Conservation (phyloP, 2,329 filamentous ascomycete genomes). For the Aspergillus spinulosporus region DNA sequence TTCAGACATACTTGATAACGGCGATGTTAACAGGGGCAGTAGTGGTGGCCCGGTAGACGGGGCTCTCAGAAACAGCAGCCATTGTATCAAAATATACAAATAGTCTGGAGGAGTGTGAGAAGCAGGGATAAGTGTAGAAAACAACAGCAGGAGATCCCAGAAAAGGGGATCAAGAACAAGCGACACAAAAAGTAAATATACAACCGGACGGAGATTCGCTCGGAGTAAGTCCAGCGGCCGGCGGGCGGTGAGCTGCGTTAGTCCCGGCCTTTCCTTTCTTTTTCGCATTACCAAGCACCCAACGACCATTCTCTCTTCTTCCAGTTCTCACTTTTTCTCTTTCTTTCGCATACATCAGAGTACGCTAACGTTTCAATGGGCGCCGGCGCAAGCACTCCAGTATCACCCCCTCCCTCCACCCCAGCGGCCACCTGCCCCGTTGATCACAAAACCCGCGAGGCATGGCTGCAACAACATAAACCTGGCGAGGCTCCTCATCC, state of each 20-base stretch:
- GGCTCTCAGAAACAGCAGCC: constrained; percentile 38
- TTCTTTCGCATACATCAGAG: not conserved
- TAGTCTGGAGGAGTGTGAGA: constrained; percentile 2
- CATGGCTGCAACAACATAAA: constrained; percentile 68
- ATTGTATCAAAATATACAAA: constrained; percentile 26
- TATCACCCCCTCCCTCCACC: constrained; percentile 23
- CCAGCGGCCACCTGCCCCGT: constrained; percentile 69
- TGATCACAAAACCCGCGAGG: constrained; percentile 82
- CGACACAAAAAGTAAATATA: constrained; percentile 15
- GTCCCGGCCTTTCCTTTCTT: constrained; percentile 8
- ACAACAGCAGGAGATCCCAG: constrained; percentile 11
- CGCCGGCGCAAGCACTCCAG: constrained; percentile 39
- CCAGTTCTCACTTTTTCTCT: not conserved
- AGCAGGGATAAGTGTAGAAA: not conserved
- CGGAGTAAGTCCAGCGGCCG: constrained; percentile 19
- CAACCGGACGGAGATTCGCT: not conserved
- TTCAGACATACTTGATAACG: constrained; percentile 75
- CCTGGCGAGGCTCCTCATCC: constrained; percentile 38
- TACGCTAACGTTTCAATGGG: constrained; percentile 32
- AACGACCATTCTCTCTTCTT: not conserved
- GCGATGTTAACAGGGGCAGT: constrained; percentile 98
- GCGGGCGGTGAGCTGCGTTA: constrained; percentile 11
- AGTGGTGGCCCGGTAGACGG: constrained; percentile 86
- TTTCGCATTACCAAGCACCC: constrained; percentile 11
- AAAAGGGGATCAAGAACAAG: constrained; percentile 1